Evolutionary conservation across 768 basidiomycete species (phyloP).

Genomic region (Terana coerulea): DNA sequence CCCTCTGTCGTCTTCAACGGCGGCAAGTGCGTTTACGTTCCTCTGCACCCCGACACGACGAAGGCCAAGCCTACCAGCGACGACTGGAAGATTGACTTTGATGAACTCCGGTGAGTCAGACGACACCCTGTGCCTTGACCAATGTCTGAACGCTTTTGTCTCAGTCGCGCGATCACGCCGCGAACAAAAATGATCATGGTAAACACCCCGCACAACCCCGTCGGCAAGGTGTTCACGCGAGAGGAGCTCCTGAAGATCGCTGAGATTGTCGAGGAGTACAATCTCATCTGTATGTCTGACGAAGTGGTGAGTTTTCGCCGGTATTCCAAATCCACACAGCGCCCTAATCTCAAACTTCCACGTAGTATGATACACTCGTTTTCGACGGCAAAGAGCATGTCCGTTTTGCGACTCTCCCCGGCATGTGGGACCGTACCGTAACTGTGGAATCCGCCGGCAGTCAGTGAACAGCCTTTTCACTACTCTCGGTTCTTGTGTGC

Average conservation of each 20-base stretch:
- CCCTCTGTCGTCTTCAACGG: slow-evolving; percentile 93
- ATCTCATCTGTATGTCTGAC: slow-evolving; percentile 90
- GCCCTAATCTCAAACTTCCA: no score
- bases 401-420: slow-evolving; percentile 90
- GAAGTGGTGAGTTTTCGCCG: slow-evolving; percentile 73
- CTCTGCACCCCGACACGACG: slow-evolving; percentile 79
- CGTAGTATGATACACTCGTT: slow-evolving; percentile 93
- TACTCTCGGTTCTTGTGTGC: neutral
- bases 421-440: slow-evolving; percentile 98
- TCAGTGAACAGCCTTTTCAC: slow-evolving; percentile 36
- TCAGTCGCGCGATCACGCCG: slow-evolving; percentile 76
- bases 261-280: slow-evolving; percentile 83
- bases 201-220: slow-evolving; percentile 96
- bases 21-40: slow-evolving; percentile 90
- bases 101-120: slow-evolving; percentile 69
- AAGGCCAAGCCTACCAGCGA: slow-evolving; percentile 48
- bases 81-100: slow-evolving; percentile 90
- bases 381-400: slow-evolving; percentile 88
- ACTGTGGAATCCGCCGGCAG: slow-evolving; percentile 96
- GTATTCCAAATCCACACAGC: neutral
- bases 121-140: neutral
- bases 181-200: slow-evolving; percentile 93
- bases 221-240: slow-evolving; percentile 94
- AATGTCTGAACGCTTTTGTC: neutral
- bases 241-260: slow-evolving; percentile 85